Evolutionary conservation across 257 asterid genomes (phyloP).

Genomic region (Ophiorrhiza pumila): DNA sequence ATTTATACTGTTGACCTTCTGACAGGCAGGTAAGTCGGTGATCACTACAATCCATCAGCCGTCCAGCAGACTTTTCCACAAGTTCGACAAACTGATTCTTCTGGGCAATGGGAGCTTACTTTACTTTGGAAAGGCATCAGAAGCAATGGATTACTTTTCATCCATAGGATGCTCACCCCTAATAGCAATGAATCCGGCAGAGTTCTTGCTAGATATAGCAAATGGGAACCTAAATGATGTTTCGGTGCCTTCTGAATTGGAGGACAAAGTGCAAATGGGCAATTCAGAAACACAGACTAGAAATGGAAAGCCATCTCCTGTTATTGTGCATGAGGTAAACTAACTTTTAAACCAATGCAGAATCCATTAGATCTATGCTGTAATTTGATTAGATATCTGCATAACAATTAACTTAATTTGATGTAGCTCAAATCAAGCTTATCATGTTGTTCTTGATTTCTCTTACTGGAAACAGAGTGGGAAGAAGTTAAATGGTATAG

Average conservation of each 20-base stretch:
- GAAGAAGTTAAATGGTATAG: background rate
- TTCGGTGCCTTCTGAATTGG: conserved; percentile 73
- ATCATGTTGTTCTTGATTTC: background rate
- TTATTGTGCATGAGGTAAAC: conserved; percentile 59
- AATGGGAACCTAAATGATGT: conserved; percentile 79
- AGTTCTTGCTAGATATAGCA: conserved; percentile 89
- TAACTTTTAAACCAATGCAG: background rate
- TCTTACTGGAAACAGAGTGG: background rate
- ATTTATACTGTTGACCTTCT: background rate
- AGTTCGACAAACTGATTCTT: conserved; percentile 84
- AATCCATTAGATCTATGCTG: background rate
- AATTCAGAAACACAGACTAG: conserved; percentile 42
- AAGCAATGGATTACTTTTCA: conserved; percentile 66
- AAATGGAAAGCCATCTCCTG: conserved; percentile 58
- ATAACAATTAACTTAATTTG: background rate
- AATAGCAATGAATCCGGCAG: conserved; percentile 90
- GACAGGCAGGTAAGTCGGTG: conserved; percentile 87
- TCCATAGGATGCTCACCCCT: conserved; percentile 78
- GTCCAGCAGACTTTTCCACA: conserved; percentile 83
- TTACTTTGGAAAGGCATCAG: conserved; percentile 82
- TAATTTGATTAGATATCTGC: background rate
- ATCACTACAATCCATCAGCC: conserved; percentile 97
- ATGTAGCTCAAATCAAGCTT: background rate
- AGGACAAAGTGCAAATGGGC: conserved; percentile 63
- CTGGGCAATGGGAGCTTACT: conserved; percentile 81